Conservation (phyloP, 257 asterid genomes). For the Eucommia ulmoides region DNA sequence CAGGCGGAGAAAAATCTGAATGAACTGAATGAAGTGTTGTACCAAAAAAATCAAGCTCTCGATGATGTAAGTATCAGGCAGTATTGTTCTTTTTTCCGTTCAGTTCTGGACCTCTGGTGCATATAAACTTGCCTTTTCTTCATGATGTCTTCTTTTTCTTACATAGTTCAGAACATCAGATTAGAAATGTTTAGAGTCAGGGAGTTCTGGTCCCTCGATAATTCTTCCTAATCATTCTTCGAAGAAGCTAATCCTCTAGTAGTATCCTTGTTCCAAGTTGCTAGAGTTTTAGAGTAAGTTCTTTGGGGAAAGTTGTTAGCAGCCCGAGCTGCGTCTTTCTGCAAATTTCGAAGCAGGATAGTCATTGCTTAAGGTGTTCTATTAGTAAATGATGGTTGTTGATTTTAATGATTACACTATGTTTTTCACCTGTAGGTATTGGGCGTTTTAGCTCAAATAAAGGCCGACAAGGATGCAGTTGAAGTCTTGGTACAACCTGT, state of each 20-base stretch:
- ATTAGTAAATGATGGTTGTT: too few species aligned
- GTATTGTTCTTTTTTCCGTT: constrained; percentile 10
- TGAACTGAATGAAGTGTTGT: constrained; percentile 65
- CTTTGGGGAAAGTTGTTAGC: too few species aligned
- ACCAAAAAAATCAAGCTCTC: constrained; percentile 66
- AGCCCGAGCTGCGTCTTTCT: too few species aligned
- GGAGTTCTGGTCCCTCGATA: too few species aligned
- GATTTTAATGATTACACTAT: too few species aligned
- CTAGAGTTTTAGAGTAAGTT: too few species aligned
- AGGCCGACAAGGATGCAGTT: constrained; percentile 70
- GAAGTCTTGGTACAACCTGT: constrained; percentile 74
- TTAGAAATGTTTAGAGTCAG: too few species aligned
- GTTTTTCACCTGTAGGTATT: constrained; percentile 43
- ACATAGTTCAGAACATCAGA: background rate
- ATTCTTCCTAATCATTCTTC: too few species aligned
- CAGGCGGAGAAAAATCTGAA: constrained; percentile 53
- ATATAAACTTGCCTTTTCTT: background rate
- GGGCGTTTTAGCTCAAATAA: constrained; percentile 81
- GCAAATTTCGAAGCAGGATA: background rate
- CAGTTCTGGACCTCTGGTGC: too few species aligned
- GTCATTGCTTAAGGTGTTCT: background rate
- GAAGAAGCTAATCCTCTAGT: too few species aligned
- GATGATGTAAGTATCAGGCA: constrained; percentile 61
- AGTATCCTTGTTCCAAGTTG: too few species aligned
- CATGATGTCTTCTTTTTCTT: background rate